Base-by-base conservation (phyloP, 139 green algal genomes). In the Closterium sp. region DNA sequence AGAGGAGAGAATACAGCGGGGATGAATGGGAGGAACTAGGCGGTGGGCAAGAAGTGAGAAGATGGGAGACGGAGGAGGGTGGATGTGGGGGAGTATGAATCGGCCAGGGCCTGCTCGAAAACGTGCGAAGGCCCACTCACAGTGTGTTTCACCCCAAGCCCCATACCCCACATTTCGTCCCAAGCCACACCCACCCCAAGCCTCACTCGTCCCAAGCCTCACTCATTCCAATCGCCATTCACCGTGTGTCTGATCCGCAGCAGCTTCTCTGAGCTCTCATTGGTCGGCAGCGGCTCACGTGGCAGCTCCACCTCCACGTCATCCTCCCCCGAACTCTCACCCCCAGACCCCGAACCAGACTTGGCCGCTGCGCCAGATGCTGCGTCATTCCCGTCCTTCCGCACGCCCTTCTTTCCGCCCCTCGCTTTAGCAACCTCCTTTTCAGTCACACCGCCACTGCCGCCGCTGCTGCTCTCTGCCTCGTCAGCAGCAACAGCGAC, bases 231-330 rank as follows among this genome's bases (percentile, higher is more conserved):
- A 16, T 16, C 55, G 55, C 55, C 55, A 84, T 33, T 91, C 25
- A 98, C 97, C 89, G 95, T 97, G 95, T 99, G 97, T 1, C 97
- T 94, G 23, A 99, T 97, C 30, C 95, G 92, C 76, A 98, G 94
- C 34, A 99, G 95, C 32, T 96, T 84, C 28, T 97, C 95, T 2
- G 91, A 96, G 93, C 35, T 86, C 55, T 94, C 91, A 35, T 94
- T 94, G 32, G 91, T 94, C 9, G 91, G 91, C 35, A 94, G 89
- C 69, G 55, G 55, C 55, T 76, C 55, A 76, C 55, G 55, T 76
- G 55, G 55, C 55, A 76, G 55, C 55, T 76, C 55, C 55, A 76
- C 55, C 55, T 76, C 55, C 55, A 76, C 55, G 16, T 28, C 55
- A 76, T 76, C 55, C 55, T 76, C 55, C 55, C 55, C 55, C 55